A percentile compares a stretch with the other conserved stretches of the same genome.
These are phyloP conservation scores for Cystoderma amianthinum DNA, from an alignment of 768 basidiomycete species.

Conservation along the genomic window DNA sequence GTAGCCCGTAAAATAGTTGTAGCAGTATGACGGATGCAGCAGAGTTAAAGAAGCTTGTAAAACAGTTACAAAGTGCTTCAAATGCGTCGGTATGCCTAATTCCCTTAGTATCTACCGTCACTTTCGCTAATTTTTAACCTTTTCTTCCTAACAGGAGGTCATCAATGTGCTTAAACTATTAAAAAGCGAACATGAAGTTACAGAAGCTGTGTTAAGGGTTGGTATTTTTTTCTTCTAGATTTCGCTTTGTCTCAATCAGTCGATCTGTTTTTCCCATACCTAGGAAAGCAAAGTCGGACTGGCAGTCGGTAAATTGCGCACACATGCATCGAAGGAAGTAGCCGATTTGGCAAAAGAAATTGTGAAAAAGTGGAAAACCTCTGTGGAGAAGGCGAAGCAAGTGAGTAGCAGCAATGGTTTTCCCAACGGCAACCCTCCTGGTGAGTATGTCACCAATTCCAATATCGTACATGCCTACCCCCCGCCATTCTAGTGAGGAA, in stretches of 20 bases:
- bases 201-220: slow-evolving; percentile 70
- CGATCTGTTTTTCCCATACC: slow-evolving; percentile 13
- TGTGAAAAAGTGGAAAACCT: slow-evolving; percentile 87
- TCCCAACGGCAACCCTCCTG: slow-evolving; percentile 21
- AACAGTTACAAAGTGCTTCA: slow-evolving; percentile 64
- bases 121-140: slow-evolving; percentile 22
- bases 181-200: slow-evolving; percentile 63
- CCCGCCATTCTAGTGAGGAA: slow-evolving; percentile 14
- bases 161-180: slow-evolving; percentile 51
- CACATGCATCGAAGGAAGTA: slow-evolving; percentile 65
- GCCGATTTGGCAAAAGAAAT: slow-evolving; percentile 83
- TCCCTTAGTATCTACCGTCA: slow-evolving; percentile 29
- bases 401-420: slow-evolving; percentile 4
- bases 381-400: slow-evolving; percentile 66
- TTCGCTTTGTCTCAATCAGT: slow-evolving; percentile 17
- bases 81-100: slow-evolving; percentile 46
- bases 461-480: not conserved
- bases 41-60: slow-evolving; percentile 77
- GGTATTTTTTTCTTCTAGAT: slow-evolving; percentile 25
- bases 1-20: not conserved
- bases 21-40: slow-evolving; percentile 38
- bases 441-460: slow-evolving; percentile 3
- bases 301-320: slow-evolving; percentile 86
- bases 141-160: slow-evolving; percentile 43
- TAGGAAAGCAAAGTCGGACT: slow-evolving; percentile 91